These are phyloP conservation scores for Quercus wislizeni DNA, from an alignment of 306 rosid species.

Conservation along the genomic window DNA sequence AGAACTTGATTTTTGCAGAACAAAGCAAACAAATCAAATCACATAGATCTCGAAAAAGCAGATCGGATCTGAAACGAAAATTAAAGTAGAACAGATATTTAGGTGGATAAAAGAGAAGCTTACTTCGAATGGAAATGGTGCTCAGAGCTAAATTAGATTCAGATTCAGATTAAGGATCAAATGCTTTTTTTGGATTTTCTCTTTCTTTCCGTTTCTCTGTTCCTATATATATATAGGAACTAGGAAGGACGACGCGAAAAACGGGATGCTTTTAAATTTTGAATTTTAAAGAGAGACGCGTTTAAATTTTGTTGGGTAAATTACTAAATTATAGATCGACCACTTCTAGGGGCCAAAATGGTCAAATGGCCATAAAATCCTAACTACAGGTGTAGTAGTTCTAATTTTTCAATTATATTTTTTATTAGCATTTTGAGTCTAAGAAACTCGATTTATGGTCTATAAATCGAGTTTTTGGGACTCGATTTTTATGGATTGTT, in stretches of 20 bases:
- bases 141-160: constrained; percentile 1
- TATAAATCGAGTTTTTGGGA: too few species aligned
- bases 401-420: too few species aligned
- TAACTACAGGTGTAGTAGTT: too few species aligned
- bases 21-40: neutral
- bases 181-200: neutral
- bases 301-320: too few species aligned
- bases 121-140: neutral
- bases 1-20: too few species aligned
- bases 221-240: neutral
- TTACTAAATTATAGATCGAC: too few species aligned
- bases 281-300: too few species aligned
- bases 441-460: too few species aligned
- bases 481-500: too few species aligned
- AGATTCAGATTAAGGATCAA: constrained; percentile 16
- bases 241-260: constrained; percentile 5
- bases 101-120: constrained; percentile 1
- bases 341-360: too few species aligned
- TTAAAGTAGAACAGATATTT: neutral
- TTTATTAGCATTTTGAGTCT: too few species aligned
- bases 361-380: too few species aligned
- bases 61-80: neutral
- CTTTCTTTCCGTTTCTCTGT: neutral
- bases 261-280: neutral
- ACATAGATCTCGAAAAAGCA: neutral